Percentiles rank a stretch among this genome's conserved stretches.
These are phyloP conservation scores for Pyricularia grisea DNA, from an alignment of 2,329 filamentous ascomycete genomes.

Conservation along the genomic window DNA sequence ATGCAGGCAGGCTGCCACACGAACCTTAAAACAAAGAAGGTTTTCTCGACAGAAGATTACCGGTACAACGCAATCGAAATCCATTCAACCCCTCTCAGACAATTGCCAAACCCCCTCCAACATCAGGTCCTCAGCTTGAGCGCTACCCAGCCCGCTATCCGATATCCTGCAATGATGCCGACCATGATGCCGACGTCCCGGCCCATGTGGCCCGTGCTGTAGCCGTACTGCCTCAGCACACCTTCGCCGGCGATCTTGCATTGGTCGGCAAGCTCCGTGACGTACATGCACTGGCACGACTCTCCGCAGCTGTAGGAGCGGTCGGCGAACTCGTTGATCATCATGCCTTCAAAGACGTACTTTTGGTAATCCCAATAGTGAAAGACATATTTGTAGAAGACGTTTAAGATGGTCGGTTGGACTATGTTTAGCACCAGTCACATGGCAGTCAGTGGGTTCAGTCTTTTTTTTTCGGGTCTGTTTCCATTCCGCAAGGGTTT, in stretches of 20 bases:
- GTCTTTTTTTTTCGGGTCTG: background rate
- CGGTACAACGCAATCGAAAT: background rate
- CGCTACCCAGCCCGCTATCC: slow-evolving; percentile 57
- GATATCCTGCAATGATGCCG: slow-evolving; percentile 64
- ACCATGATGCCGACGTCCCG: slow-evolving; percentile 71
- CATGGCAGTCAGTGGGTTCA: background rate
- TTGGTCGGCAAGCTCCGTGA: slow-evolving; percentile 47
- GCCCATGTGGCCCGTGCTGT: slow-evolving; percentile 50
- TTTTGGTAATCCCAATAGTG: slow-evolving; percentile 83
- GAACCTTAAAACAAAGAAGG: background rate
- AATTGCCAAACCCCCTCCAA: background rate
- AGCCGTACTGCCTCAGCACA: slow-evolving; percentile 63
- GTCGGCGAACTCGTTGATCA: slow-evolving; percentile 74
- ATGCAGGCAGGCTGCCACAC: background rate
- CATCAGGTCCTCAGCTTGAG: slow-evolving; percentile 28
- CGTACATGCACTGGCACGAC: slow-evolving; percentile 61
- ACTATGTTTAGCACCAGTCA: slow-evolving; percentile 53
- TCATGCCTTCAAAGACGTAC: slow-evolving; percentile 88
- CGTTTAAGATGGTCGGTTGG: slow-evolving; percentile 60
- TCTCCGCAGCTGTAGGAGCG: slow-evolving; percentile 52
- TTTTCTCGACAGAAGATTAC: background rate
- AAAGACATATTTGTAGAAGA: slow-evolving; percentile 80
- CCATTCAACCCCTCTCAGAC: background rate
- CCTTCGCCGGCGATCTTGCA: slow-evolving; percentile 64
- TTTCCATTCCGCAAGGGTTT: background rate